Base-by-base conservation (phyloP, 352 stramenopile species). In the Pythium utonaiense region DNA sequence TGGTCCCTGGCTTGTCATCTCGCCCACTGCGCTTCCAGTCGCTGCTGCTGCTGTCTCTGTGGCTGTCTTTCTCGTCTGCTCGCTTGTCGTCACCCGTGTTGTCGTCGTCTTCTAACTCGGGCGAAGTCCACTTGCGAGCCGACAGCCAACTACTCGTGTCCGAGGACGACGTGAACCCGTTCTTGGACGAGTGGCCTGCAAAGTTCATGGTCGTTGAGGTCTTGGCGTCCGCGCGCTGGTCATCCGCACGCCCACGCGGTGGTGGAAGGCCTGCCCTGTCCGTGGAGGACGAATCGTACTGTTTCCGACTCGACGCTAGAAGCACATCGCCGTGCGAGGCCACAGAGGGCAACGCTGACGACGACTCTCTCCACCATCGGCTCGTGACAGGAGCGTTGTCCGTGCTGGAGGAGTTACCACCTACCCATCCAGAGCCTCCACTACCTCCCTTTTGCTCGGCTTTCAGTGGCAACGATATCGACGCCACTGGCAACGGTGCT, bases 111-210 rank as follows among this genome's bases (percentile, higher is more conserved):
- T 73, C 61, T n/a, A 75, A 62, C n/a, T 71, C 70, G 5, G 68
- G 71, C 12, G 72, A 77, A 22, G 66, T 69, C 57, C 72, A 69
- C 41, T 76, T 77, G 38, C 69, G 69, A 16, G 68, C 55, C 1
- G 76, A 76, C 28, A 72, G 55, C 28, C 62, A 64, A 38, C 49
- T 64, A 27, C 24, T 67, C 24, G 59, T 45, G 3, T 28, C 55
- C 24, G 40, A 31, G 8, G 25, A 38, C 7, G 62, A 28, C 1
- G 42, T 42, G 19, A 61, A 62, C 0, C 42, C 62, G 21, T 53
- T 71, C 44, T 73, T 74, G 24, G 53, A 60, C 3, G 40, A 47
- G 40, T 47, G 40, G 40, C 40, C 40, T 1, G 16, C 40, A 9
- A 27, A 47, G 40, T 19, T 47, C 6, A n/a, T 17, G 16, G 45